These are phyloP conservation scores for Fraxinus platypoda DNA, from an alignment of 305 asterid genomes.

Conservation along the genomic window DNA sequence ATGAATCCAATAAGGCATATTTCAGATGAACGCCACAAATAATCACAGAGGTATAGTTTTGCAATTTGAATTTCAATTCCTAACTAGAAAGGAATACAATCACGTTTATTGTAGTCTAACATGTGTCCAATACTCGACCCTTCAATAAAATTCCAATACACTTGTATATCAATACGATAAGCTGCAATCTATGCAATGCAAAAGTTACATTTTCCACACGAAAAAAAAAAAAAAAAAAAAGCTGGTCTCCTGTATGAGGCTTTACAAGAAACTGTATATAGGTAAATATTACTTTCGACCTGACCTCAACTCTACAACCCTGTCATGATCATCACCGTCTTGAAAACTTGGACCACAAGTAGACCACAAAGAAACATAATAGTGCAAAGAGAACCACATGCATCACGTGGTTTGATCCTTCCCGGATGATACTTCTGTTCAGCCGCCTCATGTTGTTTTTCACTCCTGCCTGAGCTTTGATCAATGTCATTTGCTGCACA, in stretches of 20 bases:
- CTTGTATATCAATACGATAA: background rate
- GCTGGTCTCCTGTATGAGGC: background rate
- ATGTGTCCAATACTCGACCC: background rate
- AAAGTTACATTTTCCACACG: background rate
- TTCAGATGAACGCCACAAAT: background rate
- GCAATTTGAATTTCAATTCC: background rate
- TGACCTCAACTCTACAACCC: conserved; percentile 15
- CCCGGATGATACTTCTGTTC: conserved; percentile 70
- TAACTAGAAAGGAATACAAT: background rate
- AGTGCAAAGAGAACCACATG: conserved; percentile 84
- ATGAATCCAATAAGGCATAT: background rate
- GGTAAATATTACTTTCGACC: background rate
- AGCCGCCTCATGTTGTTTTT: conserved; percentile 82
- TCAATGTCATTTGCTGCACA: conserved; percentile 79
- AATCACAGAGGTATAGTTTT: background rate
- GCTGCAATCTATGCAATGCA: background rate
- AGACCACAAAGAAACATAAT: conserved; percentile 61
- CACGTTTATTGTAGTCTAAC: background rate
- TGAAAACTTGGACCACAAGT: conserved; percentile 56
- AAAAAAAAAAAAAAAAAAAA: background rate
- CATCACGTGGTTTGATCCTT: conserved; percentile 80
- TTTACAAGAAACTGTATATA: conserved; percentile 17
- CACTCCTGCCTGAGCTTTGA: conserved; percentile 94
- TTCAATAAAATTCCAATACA: background rate
- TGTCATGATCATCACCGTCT: conserved; percentile 38